Evolutionary conservation across 2,329 filamentous ascomycete species (phyloP), one percentile per base, ranked within the genome.

Genomic region (Scedosporium aurantiacum): DNA sequence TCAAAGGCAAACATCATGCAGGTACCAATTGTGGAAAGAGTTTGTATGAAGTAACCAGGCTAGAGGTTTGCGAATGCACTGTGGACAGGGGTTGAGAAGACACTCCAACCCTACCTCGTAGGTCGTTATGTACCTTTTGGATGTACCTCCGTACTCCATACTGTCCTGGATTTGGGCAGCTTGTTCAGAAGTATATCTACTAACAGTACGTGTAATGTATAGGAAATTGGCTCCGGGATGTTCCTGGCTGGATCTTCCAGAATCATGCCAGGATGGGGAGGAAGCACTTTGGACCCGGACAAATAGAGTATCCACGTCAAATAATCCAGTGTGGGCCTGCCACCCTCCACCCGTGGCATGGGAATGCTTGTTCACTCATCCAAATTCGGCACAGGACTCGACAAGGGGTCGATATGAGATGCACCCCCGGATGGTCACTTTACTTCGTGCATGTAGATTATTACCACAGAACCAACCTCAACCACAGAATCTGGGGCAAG

Each of bases 211-310:
- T n/a, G n/a, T n/a, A n/a, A n/a, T 37, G 28, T 28, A 21, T 14
- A 10, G 18, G 56, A 58, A 40, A 58, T 37, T 41, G 56, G 56
- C 18, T 23, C 25, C 18, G 56, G 56, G 32, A 40, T 32, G 32
- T 58, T 58, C 27, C 56, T 58, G 56, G 56, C 32, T 21, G 32
- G 56, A 41, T 58, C 40, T 25, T 59, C 57, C 57, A 25, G 57
- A 45, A 59, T 45, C 27, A 45, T 47, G 40, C 57, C 57, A 47
- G 57, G 57, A 47, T 28, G 40, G 57, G 37, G 40, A 59, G 57
- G 37, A 59, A 47, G 40, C 23, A 27, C 21, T 47, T 21, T 47
- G 18, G 43, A 7, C 3, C 37, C 57, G 41, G 41, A 12, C 41
- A 59, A 47, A 59, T 45, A 59, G 32, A 59, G 40, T 59, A 18